phyloP scores from a whole-genome alignment of 2,329 filamentous ascomycete genomes.

The Trichophyton verrucosum region DNA sequence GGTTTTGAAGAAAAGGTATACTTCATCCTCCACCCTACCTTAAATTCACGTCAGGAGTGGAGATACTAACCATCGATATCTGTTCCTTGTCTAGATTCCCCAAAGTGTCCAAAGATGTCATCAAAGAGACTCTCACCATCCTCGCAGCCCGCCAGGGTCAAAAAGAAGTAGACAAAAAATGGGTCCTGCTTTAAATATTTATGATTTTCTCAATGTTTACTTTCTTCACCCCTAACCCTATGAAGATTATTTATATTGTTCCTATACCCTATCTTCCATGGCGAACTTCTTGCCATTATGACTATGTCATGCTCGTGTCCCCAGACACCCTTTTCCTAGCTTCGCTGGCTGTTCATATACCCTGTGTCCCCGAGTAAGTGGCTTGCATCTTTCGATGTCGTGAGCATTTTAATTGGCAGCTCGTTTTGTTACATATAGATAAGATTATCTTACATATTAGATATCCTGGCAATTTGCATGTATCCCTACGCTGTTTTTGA shows the following conservation, averaged over 20 bases:
- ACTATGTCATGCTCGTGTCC: neutral
- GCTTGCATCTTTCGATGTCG: neutral
- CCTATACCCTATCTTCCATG: neutral
- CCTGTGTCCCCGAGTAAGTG: neutral
- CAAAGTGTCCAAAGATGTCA: constrained; percentile 54
- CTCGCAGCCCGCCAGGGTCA: constrained; percentile 52
- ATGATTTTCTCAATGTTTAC: neutral
- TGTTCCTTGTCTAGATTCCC: constrained; percentile 43
- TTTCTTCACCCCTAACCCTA: neutral
- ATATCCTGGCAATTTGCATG: neutral
- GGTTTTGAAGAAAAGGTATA: constrained; percentile 55
- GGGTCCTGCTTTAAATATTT: constrained; percentile 39
- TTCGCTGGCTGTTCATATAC: neutral
- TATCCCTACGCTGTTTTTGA: too few relatives aligned
- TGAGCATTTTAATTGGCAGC: neutral
- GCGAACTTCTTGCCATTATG: neutral
- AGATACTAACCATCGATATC: neutral
- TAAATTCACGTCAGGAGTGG: too few relatives aligned
- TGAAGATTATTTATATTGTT: neutral
- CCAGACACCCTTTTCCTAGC: neutral
- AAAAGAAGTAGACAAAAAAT: constrained; percentile 53
- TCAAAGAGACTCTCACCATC: constrained; percentile 56
- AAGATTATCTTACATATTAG: neutral
- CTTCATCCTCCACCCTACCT: neutral
- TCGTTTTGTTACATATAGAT: neutral